These are phyloP conservation scores for Corymbia maculata DNA, from an alignment of 345 rosid genomes.

Conservation along the genomic window DNA sequence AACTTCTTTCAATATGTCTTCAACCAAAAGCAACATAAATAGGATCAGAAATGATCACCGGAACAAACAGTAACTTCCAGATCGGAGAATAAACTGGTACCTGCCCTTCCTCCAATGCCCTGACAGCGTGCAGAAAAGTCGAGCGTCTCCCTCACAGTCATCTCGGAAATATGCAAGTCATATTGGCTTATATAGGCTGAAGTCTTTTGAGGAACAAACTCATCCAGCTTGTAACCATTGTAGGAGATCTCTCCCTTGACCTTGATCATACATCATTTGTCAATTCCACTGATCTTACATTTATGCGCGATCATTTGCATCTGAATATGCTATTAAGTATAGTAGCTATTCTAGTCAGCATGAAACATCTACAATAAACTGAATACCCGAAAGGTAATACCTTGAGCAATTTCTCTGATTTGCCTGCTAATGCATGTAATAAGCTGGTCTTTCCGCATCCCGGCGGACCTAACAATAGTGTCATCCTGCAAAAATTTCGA, in stretches of 20 bases:
- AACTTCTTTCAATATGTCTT: slow-evolving; percentile 30
- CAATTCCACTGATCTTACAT: neutral
- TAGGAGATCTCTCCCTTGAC: slow-evolving; percentile 17
- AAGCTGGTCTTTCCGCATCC: slow-evolving; percentile 46
- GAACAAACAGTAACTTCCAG: neutral
- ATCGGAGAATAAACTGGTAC: neutral
- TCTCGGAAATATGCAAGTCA: slow-evolving; percentile 22
- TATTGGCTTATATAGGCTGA: slow-evolving; percentile 30
- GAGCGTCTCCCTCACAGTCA: slow-evolving; percentile 29
- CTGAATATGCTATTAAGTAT: neutral
- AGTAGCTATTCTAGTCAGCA: neutral
- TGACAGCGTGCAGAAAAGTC: slow-evolving; percentile 32
- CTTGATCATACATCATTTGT: neutral
- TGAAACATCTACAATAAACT: neutral
- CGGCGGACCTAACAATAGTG: slow-evolving; percentile 40
- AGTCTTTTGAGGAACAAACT: slow-evolving; percentile 29
- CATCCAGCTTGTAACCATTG: slow-evolving; percentile 19
- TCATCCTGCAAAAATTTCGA: slow-evolving; percentile 14
- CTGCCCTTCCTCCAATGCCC: slow-evolving; percentile 21
- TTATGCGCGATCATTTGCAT: neutral
- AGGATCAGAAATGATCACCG: neutral
- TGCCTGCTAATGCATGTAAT: slow-evolving; percentile 36
- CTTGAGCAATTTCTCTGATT: slow-evolving; percentile 25
- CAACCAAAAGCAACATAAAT: neutral
- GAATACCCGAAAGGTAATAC: neutral